Percentiles rank a stretch among this genome's conserved stretches.
phyloP scores from a whole-genome alignment of 805 yeast species.

The Clavispora asparagi region DNA sequence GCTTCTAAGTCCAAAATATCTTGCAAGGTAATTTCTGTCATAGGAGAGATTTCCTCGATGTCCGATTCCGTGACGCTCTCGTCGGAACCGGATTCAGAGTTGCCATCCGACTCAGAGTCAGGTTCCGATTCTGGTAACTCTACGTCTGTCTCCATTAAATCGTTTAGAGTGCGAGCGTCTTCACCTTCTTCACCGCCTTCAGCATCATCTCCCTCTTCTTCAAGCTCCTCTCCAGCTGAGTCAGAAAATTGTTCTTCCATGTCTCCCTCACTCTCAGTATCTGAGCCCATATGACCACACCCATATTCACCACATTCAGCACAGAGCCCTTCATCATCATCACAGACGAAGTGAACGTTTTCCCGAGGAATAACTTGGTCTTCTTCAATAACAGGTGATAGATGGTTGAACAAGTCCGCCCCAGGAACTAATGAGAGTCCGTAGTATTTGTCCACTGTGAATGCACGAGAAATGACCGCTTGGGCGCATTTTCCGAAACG shows the following conservation, averaged over 20 bases:
- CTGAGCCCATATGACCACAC: constrained; percentile 10
- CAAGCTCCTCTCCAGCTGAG: constrained; percentile 1
- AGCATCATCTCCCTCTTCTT: constrained; percentile 1
- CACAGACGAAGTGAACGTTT: constrained; percentile 38
- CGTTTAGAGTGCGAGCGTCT: constrained; percentile 2
- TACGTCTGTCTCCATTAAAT: constrained; percentile 1
- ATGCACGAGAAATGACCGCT: constrained; percentile 72
- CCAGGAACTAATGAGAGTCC: constrained; percentile 81
- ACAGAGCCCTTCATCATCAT: constrained; percentile 16
- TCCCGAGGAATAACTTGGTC: constrained; percentile 31
- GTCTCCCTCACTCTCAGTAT: constrained; percentile 4
- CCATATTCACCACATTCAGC: constrained; percentile 15
- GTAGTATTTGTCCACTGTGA: constrained; percentile 71
- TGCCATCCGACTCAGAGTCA: neutral
- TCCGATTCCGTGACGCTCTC: constrained; percentile 3
- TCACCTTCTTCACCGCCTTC: constrained; percentile 10
- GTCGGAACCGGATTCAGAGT: constrained; percentile 9
- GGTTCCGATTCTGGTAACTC: neutral
- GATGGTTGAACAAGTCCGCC: constrained; percentile 85
- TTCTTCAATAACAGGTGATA: constrained; percentile 26
- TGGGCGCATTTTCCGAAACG: constrained; percentile 54
- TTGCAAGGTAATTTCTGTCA: constrained; percentile 25
- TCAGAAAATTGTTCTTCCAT: constrained; percentile 11
- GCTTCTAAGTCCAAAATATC: constrained; percentile 23
- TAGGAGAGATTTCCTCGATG: constrained; percentile 17